Evolutionary conservation across 78 protist species (phyloP), one percentile per base, ranked within the genome.

Genomic region (Polysphondylium violaceum): DNA sequence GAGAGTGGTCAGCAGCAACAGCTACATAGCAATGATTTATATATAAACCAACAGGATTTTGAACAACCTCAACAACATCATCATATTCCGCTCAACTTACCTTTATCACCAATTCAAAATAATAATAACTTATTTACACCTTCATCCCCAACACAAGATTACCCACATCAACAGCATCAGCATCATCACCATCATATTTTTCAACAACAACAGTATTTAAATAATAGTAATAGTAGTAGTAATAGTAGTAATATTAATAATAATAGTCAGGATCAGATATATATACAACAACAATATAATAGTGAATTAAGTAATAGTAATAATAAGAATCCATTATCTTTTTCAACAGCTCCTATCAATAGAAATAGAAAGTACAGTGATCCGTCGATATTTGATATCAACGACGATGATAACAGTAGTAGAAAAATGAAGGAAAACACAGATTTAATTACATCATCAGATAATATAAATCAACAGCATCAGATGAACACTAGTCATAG

Each of bases 301-400:
- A 38, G 51, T 23, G 44, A 38, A 38, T 7, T 12, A 17, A 8
- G 6, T 25, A 68, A 12, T 3, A 21, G n/a, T 43, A 68, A 41
- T 41, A 41, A 43, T 25, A 47, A 19, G 2, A 68, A 68, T 68
- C 75, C 75, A 41, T 41, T 68, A n/a, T 41, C 58, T 19, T 19
- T 21, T 41, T 68, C 75, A 68, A 33, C 75, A 3, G 3, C 35
- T 21, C 31, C 38, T 36, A 36, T 43, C 6, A 65, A 29, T 65
- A 68, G 75, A 27, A 68, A 68, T 68, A 19, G 75, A 47, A 68
- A 68, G 25, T 35, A 23, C 23, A 68, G 75, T 68, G 75, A 68
- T 25, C 75, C 75, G 41, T 25, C 75, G 12, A 11, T 9, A 6
- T 43, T n/a, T 64, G 29, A 64, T 41, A 68, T 33, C 25, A n/a